Base-by-base conservation (phyloP, 768 basidiomycete species). In the Tylopilus intermedius region DNA sequence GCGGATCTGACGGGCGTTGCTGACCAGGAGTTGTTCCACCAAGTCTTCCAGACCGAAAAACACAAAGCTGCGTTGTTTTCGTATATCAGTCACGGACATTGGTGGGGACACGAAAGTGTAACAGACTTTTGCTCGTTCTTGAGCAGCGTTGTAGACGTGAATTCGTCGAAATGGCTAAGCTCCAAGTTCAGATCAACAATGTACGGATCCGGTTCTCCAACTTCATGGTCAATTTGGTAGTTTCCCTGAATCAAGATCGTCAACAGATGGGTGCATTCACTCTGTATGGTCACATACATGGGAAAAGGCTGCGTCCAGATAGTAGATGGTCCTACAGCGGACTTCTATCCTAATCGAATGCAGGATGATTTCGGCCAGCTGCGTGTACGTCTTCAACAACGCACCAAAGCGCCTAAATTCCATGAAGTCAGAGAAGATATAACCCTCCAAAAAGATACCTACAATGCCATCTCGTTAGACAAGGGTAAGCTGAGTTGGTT, bases 381-480 rank as follows among this genome's bases (percentile, higher is more conserved):
- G 93, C 37, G 88, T 85, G 62, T 93, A 97, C 2, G 94, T 95
- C 71, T 87, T 84, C 39, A 94, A 74, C 42, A 98, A 75, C 0
- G 93, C 90, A 65, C 94, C 87, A 71, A 93, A 96, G 29, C 93
- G 92, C 55, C 95, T 95, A 58, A 40, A 22, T 26, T 54, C 35
- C 41, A n/a, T 44, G 24, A 11, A 59, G 48, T 66, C 27, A 52
- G 32, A 33, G 24, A 39, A 42, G 35, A 14, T 10, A 22, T 9
- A 22, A 14, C 7, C 45, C 5, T 18, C 43, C 37, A n/a, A 8
- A 7, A 47, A 49, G 13, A 45, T 27, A 72, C 91, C 59, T 60
- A 94, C 94, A 94, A 66, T 14, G 85, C 77, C 94, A 95, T 97
- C 55, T 94, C 94, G 41, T 74, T 76, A 1, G 93, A 94, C 30